Evolutionary conservation across 768 basidiomycete genomes (phyloP), one percentile per base, ranked within the genome.

Genomic region (Pholiota microspora): DNA sequence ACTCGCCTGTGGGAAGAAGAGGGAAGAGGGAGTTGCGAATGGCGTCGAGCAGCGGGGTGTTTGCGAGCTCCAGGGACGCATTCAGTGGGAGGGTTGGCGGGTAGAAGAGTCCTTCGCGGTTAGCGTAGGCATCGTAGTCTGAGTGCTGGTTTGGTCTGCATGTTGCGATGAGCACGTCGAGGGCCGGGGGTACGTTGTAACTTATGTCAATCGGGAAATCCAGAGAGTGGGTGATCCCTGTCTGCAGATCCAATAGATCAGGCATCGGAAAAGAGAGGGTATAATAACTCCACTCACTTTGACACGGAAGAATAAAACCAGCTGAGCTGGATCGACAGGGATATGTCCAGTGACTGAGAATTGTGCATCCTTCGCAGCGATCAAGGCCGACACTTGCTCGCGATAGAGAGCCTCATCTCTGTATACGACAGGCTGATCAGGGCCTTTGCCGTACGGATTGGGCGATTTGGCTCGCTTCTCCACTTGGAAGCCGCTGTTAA

Each of bases 161-260:
- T 15, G 89, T 80, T 3, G 83, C 84, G 59, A 92, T 81, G 62
- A 92, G 78, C 47, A 89, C 87, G 60, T 91, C 88, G 53, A 92
- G 78, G 13, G 90, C 83, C 1, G 89, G 88, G 13, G 89, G 88
- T 13, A 84, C 79, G 65, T 82, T 84, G 61, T 86, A 83, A 59
- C 85, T 84, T 42, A 88, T 78, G 61, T 92, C 86, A 55, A 92
- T 81, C 4, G 90, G 90, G 64, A 92, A 92, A 65, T 91, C 88
- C 18, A 92, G 77, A 7, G 88, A 86, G 64, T 92, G 88, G 0
- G 87, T 84, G 56, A 89, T 86, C 28, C 86, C 89, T 56, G 83
- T 84, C 89, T 92, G 45, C 6, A 38, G n/a, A 32, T 27, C 48
- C 27, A 50, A 27, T 25, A 10, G 32, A 51, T 65, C 45, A 56